Conservation (phyloP, 2,329 filamentous ascomycete genomes). For the Esteya vermicola region DNA sequence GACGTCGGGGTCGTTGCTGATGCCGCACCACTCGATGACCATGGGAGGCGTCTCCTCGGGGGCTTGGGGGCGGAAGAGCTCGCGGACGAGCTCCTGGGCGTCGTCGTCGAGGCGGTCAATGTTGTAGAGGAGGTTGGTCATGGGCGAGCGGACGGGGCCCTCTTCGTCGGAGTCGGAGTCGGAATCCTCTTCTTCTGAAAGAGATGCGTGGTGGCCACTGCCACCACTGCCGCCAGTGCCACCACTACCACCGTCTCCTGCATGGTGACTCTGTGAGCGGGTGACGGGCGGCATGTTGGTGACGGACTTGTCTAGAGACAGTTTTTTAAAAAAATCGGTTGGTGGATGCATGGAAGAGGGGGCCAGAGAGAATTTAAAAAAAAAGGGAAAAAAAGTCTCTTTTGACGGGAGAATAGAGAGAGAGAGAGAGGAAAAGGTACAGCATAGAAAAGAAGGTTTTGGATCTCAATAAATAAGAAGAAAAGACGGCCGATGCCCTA, state of each 20-base stretch:
- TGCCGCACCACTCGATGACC: constrained; percentile 32
- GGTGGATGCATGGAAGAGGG: constrained; percentile 6
- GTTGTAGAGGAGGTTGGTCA: constrained; percentile 19
- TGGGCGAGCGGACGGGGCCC: constrained; percentile 17
- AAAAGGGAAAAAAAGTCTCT: not conserved
- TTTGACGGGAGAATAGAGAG: not conserved
- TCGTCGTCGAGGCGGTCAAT: constrained; percentile 17
- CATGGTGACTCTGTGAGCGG: constrained; percentile 3
- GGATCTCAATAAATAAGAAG: too few relatives aligned
- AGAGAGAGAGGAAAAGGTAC: not conserved
- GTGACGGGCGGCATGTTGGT: constrained; percentile 9
- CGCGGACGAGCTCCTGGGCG: constrained; percentile 19
- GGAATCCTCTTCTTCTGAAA: not conserved
- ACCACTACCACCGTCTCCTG: too few relatives aligned
- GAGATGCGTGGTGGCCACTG: too few relatives aligned
- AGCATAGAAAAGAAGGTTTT: too few relatives aligned
- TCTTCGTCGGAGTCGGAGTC: constrained; percentile 14
- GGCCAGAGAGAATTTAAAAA: not conserved
- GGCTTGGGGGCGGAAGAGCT: constrained; percentile 21
- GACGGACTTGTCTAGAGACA: constrained; percentile 3
- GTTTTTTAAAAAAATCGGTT: constrained; percentile 4
- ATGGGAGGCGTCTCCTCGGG: constrained; percentile 30
- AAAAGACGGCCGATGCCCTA: too few relatives aligned
- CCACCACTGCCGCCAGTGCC: too few relatives aligned
- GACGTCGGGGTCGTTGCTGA: constrained; percentile 22